Base-by-base conservation (phyloP, 208 protist species). In the Trypanosoma boissoni region DNA sequence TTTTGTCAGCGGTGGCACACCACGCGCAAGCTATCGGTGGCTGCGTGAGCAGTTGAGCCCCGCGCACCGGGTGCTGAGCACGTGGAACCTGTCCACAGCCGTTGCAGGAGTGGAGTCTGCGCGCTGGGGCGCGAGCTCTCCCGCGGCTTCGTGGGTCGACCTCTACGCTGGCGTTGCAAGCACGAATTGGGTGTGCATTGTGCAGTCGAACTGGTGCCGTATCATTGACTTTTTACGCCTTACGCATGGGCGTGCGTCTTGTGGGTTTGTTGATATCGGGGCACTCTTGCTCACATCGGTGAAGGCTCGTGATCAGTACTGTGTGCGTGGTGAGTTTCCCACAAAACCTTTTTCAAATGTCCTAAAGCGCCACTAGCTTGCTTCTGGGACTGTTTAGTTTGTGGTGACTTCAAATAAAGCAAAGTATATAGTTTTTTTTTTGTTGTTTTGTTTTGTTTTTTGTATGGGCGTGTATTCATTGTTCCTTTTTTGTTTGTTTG, bases 121-220 rank as follows among this genome's bases (percentile, higher is more conserved):
- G 9, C 63, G 68, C 6, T 74, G 68, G 68, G 68, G 68, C 3
- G 68, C 68, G 12, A 53, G 44, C 39, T 57, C 68, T 3, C 54
- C 61, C 29, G 58, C 51, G 3, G 48, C 55, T 34, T 65, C 54
- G 16, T 74, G 68, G 68, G 51, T 62, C 26, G 68, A 74, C 55
- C 34, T 74, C 44, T 74, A 58, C 20, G 68, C 68, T 6, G 68
- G 68, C 9, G 68, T 68, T 49, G 49, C 60, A 0, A 60, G 58
- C 24, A 68, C 68, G 24, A 61, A 54, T 31, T 74, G 58, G 60
- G 42, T 69, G 10, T 74, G 68, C 55, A 57, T 63, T 44, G 51
- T 71, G 18, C 68, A 74, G 56, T 69, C 60, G 12, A 74, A 74
- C 32, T 74, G 68, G 68, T 74, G 68, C 26, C 68, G 68, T 23